These are phyloP conservation scores for Ciborinia camelliae DNA, from an alignment of 2,329 filamentous ascomycete species.

Conservation along the genomic window DNA sequence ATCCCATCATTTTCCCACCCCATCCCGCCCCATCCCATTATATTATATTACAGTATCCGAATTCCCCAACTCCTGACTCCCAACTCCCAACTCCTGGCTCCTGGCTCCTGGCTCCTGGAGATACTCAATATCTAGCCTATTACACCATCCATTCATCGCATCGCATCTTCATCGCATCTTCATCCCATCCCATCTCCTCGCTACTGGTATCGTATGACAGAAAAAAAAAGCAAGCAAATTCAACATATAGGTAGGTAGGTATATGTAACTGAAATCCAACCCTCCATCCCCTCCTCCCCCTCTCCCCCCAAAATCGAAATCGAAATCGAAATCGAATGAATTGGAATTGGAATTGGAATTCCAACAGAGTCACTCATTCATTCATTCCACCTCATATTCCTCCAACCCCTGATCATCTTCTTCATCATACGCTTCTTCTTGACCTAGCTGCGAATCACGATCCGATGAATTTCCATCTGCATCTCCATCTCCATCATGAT, in stretches of 20 bases:
- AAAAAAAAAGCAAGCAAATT: not conserved
- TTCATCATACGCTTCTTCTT: slow-evolving; percentile 33
- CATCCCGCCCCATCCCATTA: no score
- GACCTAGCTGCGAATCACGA: slow-evolving; percentile 26
- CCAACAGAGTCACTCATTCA: not conserved
- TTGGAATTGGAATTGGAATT: no score
- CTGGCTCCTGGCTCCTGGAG: no score
- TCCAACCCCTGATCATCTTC: slow-evolving; percentile 27
- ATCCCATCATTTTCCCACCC: slow-evolving; percentile 3
- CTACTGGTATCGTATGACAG: slow-evolving; percentile 7
- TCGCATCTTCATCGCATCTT: no score
- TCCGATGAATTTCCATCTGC: slow-evolving; percentile 22
- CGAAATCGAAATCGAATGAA: no score
- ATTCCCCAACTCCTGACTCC: no score
- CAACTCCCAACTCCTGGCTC: no score
- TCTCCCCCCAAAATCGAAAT: not conserved
- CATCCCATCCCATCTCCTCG: no score
- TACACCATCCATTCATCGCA: not conserved
- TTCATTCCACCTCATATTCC: slow-evolving; percentile 1
- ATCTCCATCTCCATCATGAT: not conserved
- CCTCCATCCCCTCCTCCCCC: not conserved
- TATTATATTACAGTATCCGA: no score
- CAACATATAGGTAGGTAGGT: no score
- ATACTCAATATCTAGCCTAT: no score
- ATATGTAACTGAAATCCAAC: not conserved